Base-by-base conservation (phyloP, 129 eudicot species). In the Logfia minima region DNA sequence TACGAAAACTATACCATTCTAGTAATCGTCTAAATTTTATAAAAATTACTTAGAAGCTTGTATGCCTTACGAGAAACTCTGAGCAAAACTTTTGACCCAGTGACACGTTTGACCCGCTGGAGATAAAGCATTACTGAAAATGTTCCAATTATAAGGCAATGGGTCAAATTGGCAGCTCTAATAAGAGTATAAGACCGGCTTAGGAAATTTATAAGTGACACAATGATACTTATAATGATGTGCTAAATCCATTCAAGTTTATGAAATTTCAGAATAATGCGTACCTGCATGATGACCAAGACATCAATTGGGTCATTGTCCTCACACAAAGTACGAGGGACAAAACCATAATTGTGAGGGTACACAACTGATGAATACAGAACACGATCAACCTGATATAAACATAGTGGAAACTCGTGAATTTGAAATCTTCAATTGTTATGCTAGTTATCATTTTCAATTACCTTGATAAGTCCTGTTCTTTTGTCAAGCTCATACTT, bases 221-320 rank as follows among this genome's bases (percentile, higher is more conserved):
- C 48, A 39, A 39, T 60, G 37, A 58, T 22, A 22, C 34, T n/a
- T 58, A 17, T 61, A 37, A 23, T 35, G 35, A 59, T 5, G 21
- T 29, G 28, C 19, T 29, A 2, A 72, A 55, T 32, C 23, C n/a
- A 31, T 1, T 55, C 63, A 58, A 17, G 24, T 28, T 43, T 14
- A 61, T 37, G 52, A 35, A 58, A 8, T 8, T 66, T 11, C 1
- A 55, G 21, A 10, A 71, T 28, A n/a, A 6, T 39, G 23, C 31
- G 22, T 84, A 93, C 98, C 98, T 93, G 98, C 98, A 93, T 93
- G 67, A 93, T 86, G 75, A 93, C 96, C 79, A 93, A 79, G 43
- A 93, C 98, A 80, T 93, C 98, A 80, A 93, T 64, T 10, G 98
- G 98, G 76, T 93, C 98, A 68, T 80, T 87, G 86, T 92, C 98